These are phyloP conservation scores for Aurinia saxatilis DNA, from an alignment of 345 rosid genomes.

Conservation along the genomic window DNA sequence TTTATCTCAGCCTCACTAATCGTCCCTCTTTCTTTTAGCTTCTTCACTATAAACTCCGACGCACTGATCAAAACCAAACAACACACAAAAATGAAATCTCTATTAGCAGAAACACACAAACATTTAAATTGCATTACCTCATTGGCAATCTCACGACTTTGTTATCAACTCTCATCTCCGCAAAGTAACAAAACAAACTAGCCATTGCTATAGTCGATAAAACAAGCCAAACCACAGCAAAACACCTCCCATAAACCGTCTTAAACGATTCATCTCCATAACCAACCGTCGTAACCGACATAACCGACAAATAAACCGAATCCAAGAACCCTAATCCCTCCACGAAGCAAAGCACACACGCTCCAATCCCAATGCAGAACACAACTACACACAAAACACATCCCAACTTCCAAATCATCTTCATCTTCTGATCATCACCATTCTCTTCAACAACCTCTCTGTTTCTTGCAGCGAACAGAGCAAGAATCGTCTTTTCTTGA, in stretches of 20 bases:
- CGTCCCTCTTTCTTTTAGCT: slow-evolving; percentile 75
- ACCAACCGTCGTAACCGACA: slow-evolving; percentile 58
- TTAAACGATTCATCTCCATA: slow-evolving; percentile 48
- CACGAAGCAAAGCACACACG: slow-evolving; percentile 24
- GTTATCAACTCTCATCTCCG: slow-evolving; percentile 14
- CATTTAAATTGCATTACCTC: slow-evolving; percentile 26
- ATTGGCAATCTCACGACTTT: slow-evolving; percentile 9
- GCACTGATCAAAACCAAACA: slow-evolving; percentile 30
- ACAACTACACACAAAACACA: slow-evolving; percentile 45
- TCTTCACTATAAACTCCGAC: slow-evolving; percentile 61
- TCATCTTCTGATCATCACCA: slow-evolving; percentile 45
- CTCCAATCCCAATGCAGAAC: slow-evolving; percentile 34
- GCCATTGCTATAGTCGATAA: slow-evolving; percentile 48
- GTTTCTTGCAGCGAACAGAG: slow-evolving; percentile 18
- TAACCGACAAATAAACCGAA: slow-evolving; percentile 48
- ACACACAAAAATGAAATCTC: not conserved
- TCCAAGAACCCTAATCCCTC: slow-evolving; percentile 40
- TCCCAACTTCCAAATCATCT: slow-evolving; percentile 40
- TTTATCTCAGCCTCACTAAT: slow-evolving; percentile 51
- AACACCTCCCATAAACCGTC: slow-evolving; percentile 38
- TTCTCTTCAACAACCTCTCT: slow-evolving; percentile 31
- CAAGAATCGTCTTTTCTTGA: slow-evolving; percentile 41
- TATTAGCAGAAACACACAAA: not conserved
- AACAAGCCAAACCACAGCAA: slow-evolving; percentile 47
- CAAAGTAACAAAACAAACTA: slow-evolving; percentile 40